These are phyloP conservation scores for Crucibulum laeve DNA, from an alignment of 768 basidiomycete genomes.

Conservation along the genomic window DNA sequence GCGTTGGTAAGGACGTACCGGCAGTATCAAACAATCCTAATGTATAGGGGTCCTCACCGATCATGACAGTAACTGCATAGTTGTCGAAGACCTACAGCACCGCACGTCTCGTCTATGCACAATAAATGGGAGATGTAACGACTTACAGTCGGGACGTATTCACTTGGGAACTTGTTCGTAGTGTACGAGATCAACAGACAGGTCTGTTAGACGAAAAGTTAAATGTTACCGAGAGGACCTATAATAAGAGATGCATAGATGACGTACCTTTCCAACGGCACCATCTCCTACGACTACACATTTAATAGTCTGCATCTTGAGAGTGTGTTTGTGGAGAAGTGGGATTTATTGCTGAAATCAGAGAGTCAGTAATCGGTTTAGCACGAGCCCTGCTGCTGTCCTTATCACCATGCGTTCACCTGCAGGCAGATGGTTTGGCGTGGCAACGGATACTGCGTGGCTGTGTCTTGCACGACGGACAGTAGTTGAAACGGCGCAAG, in stretches of 20 bases:
- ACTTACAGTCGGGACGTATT: constrained; percentile 97
- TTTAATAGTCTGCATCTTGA: constrained; percentile 91
- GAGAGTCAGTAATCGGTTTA: constrained; percentile 1
- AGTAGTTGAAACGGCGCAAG: constrained; percentile 11
- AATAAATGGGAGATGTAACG: constrained; percentile 13
- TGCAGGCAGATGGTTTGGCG: constrained; percentile 22
- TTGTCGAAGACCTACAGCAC: constrained; percentile 82
- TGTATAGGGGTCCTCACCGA: constrained; percentile 99
- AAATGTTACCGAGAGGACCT: neutral
- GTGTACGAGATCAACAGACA: constrained; percentile 97
- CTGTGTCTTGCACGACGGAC: constrained; percentile 21
- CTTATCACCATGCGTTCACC: constrained; percentile 22
- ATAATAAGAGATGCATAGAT: constrained; percentile 3
- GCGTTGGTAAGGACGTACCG: constrained; percentile 51
- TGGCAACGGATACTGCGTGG: constrained; percentile 40
- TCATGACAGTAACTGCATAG: constrained; percentile 99
- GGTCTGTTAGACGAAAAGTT: constrained; percentile 48
- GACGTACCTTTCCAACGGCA: constrained; percentile 93
- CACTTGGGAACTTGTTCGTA: constrained; percentile 97
- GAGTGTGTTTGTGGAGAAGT: neutral
- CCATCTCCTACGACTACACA: constrained; percentile 97
- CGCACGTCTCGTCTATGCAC: constrained; percentile 11
- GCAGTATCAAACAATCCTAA: constrained; percentile 98
- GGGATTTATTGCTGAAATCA: constrained; percentile 8
- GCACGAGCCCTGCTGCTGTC: neutral